Evolutionary conservation across 805 yeast species (phyloP), one percentile per base, ranked within the genome.

Genomic region (Metschnikowia drakensbergensis): DNA sequence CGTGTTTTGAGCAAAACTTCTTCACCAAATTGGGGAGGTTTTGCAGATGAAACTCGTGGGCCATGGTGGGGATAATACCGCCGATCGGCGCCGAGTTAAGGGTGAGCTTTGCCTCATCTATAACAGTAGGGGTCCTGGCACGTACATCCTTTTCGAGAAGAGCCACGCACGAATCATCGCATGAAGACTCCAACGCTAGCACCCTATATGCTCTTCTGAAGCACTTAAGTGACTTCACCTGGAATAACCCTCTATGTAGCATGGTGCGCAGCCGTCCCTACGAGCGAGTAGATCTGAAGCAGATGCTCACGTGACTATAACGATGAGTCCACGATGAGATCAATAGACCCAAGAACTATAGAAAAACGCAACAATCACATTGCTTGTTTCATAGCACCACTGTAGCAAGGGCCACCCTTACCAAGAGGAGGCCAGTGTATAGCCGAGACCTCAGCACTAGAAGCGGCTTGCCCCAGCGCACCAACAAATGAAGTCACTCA

Each of bases 121-220:
- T 46, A 1, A 85, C 65, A 0, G 54, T 65, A 0, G 87, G 82
- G 3, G 78, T 69, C 26, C 63, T 55, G 1, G 62, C 55, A 1
- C 57, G 53, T 1, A 59, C 55, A 6, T 43, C 51, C 45, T 90
- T 71, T 35, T 84, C 83, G 3, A 91, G 62, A 6, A 92, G 68
- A 0, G 96, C 87, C 2, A 90, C 92, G 57, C 97, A 90, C 0
- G 97, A 80, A 65, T 94, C 99, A 65, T 94, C 99, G 62, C 99
- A 94, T 0, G 97, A 88, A 0, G 96, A 81, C 62, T 94, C 99
- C 10, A 94, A 81, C 0, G 97, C 94, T 23, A 94, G 68, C 0
- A 91, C 94, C 37, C 74, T 75, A 62, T 87, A 88, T 4, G 50
- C 23, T 40, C 81, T 37, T 37, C n/a, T 59, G 13, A 5, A 32